These are phyloP conservation scores for Rutstroemia sp. DNA, from an alignment of 2,329 filamentous ascomycete genomes.

Conservation along the genomic window DNA sequence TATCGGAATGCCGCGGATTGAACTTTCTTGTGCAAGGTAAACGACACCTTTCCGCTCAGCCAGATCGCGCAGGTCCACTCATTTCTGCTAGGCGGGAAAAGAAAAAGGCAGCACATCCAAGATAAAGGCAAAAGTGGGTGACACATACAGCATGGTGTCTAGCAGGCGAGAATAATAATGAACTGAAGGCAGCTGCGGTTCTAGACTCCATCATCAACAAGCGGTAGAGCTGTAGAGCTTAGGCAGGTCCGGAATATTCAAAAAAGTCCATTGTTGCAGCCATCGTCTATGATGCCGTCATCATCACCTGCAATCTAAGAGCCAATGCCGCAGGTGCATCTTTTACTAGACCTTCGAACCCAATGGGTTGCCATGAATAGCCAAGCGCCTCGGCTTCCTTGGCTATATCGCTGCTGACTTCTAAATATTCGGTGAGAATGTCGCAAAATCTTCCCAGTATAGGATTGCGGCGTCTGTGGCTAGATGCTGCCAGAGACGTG, in stretches of 20 bases:
- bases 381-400: not conserved
- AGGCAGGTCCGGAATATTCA: not conserved
- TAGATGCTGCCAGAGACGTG: not conserved
- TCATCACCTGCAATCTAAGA: not conserved
- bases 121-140: not conserved
- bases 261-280: not conserved
- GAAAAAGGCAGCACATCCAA: conserved; percentile 4
- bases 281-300: not conserved
- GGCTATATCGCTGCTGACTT: not conserved
- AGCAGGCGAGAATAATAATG: not conserved
- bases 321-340: not conserved
- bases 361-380: not conserved
- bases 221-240: not conserved
- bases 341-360: not conserved
- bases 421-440: not conserved
- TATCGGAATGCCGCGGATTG: conserved; percentile 1
- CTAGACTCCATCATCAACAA: not conserved
- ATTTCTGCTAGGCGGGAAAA: not conserved
- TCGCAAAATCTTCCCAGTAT: not conserved
- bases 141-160: not conserved
- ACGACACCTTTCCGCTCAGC: not conserved
- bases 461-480: not conserved
- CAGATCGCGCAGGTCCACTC: not conserved
- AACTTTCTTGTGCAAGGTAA: not conserved
- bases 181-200: not conserved